A percentile compares a stretch with the other conserved stretches of the same genome.
Evolutionary conservation across 176 grass and related monocot genomes (phyloP).

Genomic region (Zizania latifolia): DNA sequence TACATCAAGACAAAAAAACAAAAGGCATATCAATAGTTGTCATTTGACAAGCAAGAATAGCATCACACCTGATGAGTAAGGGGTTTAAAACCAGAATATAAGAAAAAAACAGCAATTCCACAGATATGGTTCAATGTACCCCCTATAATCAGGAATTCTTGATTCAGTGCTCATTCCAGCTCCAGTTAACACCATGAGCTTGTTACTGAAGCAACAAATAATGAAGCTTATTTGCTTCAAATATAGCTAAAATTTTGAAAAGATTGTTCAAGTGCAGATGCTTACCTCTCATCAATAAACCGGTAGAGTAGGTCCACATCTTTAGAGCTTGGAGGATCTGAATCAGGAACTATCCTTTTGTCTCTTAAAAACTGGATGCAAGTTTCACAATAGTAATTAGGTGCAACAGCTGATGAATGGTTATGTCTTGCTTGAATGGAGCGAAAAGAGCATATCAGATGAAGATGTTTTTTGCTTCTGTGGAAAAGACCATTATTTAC

Average conservation of each 20-base stretch:
- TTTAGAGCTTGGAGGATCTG: slow-evolving; percentile 63
- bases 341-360: slow-evolving; percentile 69
- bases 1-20: not conserved
- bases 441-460: slow-evolving; percentile 35
- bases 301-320: slow-evolving; percentile 69
- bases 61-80: slow-evolving; percentile 82
- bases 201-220: slow-evolving; percentile 52
- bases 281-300: slow-evolving; percentile 73
- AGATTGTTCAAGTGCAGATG: not conserved
- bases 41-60: not conserved
- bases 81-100: slow-evolving; percentile 98
- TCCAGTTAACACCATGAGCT: slow-evolving; percentile 87
- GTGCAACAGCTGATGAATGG: slow-evolving; percentile 38
- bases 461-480: slow-evolving; percentile 5
- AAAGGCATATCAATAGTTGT: not conserved
- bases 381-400: slow-evolving; percentile 46
- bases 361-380: slow-evolving; percentile 55
- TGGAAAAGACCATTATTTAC: slow-evolving; percentile 17
- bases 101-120: slow-evolving; percentile 17
- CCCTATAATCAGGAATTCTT: slow-evolving; percentile 95
- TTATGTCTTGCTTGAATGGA: slow-evolving; percentile 36
- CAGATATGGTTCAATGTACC: slow-evolving; percentile 42
- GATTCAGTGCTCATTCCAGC: slow-evolving; percentile 95
- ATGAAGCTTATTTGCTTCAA: slow-evolving; percentile 23
- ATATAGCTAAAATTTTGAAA: slow-evolving; percentile 12